phyloP scores from a whole-genome alignment of 1,139 yeast genomes.

The Zygoascus sp. region DNA sequence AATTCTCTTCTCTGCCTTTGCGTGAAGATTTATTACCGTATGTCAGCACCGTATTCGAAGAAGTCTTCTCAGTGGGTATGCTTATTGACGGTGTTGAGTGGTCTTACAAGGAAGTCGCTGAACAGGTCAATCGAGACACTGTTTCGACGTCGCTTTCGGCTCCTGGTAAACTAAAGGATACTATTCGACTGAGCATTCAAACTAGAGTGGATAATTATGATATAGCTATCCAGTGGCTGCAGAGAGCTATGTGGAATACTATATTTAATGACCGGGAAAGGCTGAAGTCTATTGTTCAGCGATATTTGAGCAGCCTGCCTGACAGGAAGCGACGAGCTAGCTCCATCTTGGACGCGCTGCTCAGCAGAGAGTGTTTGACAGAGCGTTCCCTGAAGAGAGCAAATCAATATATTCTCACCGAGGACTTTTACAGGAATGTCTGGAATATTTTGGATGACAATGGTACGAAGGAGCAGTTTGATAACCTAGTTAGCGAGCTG shows the following conservation, averaged over 20 bases:
- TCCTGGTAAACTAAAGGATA: slow-evolving; percentile 63
- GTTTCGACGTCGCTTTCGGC: slow-evolving; percentile 41
- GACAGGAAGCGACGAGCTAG: slow-evolving; percentile 80
- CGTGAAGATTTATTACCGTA: slow-evolving; percentile 59
- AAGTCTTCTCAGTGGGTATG: slow-evolving; percentile 70
- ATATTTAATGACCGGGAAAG: slow-evolving; percentile 65
- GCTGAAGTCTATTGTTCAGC: slow-evolving; percentile 66
- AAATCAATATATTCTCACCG: slow-evolving; percentile 61
- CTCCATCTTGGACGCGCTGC: slow-evolving; percentile 61
- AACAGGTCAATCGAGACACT: slow-evolving; percentile 68
- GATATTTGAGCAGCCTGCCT: slow-evolving; percentile 67
- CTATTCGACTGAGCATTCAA: slow-evolving; percentile 56
- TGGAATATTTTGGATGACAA: slow-evolving; percentile 38
- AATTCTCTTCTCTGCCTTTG: slow-evolving; percentile 60
- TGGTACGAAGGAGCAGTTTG: slow-evolving; percentile 32
- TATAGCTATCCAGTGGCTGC: slow-evolving; percentile 72
- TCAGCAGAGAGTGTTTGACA: slow-evolving; percentile 50
- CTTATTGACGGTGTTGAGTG: slow-evolving; percentile 54
- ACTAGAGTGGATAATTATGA: slow-evolving; percentile 59
- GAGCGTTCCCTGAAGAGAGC: slow-evolving; percentile 62
- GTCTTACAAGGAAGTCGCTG: slow-evolving; percentile 70
- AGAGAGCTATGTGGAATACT: slow-evolving; percentile 57
- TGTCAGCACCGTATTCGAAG: slow-evolving; percentile 55
- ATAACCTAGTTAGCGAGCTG: slow-evolving; percentile 48
- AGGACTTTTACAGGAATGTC: slow-evolving; percentile 50